Percentiles rank a stretch among this genome's conserved stretches.
These are phyloP conservation scores for Collybia sp. DNA, from an alignment of 768 basidiomycete species.

Conservation along the genomic window DNA sequence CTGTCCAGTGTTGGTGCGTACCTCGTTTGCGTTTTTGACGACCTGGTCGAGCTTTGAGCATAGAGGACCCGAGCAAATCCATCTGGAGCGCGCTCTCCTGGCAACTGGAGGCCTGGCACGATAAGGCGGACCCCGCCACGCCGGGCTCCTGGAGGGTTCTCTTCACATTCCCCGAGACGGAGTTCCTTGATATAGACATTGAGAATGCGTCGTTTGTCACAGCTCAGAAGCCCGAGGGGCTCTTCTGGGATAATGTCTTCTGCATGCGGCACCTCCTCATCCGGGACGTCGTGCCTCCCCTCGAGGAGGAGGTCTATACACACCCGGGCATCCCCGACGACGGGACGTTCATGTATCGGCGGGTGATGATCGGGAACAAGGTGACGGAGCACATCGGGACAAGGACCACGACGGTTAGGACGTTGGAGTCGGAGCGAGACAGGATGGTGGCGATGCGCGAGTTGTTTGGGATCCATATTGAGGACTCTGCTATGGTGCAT, in stretches of 20 bases:
- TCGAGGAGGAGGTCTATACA: slow-evolving; percentile 2
- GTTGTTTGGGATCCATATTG: slow-evolving; percentile 20
- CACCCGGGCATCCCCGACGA: not conserved
- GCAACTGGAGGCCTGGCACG: slow-evolving; percentile 15
- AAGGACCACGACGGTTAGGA: slow-evolving; percentile 14
- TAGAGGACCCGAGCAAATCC: not conserved
- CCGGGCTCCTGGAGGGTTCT: slow-evolving; percentile 16
- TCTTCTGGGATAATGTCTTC: slow-evolving; percentile 20
- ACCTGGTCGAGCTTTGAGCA: not conserved
- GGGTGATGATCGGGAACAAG: slow-evolving; percentile 19
- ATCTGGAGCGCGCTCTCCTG: slow-evolving; percentile 3
- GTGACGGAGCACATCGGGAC: slow-evolving; percentile 19
- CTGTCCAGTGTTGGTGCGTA: slow-evolving; percentile 14
- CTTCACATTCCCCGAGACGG: slow-evolving; percentile 23
- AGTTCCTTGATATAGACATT: slow-evolving; percentile 18
- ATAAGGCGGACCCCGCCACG: slow-evolving; percentile 1
- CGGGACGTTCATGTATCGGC: slow-evolving; percentile 3
- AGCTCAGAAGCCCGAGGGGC: slow-evolving; percentile 9
- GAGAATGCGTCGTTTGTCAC: slow-evolving; percentile 18
- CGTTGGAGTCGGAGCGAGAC: slow-evolving; percentile 21
- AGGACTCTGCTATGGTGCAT: slow-evolving; percentile 13
- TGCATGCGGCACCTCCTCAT: slow-evolving; percentile 18
- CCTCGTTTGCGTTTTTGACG: not conserved
- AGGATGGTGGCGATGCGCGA: slow-evolving; percentile 21
- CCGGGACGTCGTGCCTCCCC: slow-evolving; percentile 11